Percentiles rank a stretch among this genome's conserved stretches.
Conservation (phyloP, 2,329 filamentous ascomycete genomes). For the Ophiobolus disseminans region DNA sequence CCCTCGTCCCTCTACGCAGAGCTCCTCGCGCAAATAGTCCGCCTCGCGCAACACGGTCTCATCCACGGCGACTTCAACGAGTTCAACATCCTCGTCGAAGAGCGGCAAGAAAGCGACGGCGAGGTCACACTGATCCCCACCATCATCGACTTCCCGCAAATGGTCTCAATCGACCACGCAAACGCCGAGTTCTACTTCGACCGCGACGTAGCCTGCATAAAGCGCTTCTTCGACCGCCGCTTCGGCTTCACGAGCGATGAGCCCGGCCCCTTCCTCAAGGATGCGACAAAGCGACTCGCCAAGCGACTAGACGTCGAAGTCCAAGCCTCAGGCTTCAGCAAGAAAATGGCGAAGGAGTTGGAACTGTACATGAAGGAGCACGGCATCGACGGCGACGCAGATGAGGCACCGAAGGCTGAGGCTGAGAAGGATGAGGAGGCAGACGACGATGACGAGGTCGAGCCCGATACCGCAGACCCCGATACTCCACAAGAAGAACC, state of each 20-base stretch:
- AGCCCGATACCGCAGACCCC: constrained; percentile 5
- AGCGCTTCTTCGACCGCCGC: constrained; percentile 87
- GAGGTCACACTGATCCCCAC: constrained; percentile 72
- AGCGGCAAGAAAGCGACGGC: constrained; percentile 57
- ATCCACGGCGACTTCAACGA: constrained; percentile 99
- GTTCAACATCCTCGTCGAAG: constrained; percentile 96
- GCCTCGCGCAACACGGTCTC: constrained; percentile 81
- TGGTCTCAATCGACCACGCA: constrained; percentile 91
- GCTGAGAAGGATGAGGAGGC: constrained; percentile 28
- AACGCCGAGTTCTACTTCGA: constrained; percentile 99
- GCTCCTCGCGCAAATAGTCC: constrained; percentile 83
- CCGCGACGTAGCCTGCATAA: constrained; percentile 92
- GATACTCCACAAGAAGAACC: constrained; percentile 10
- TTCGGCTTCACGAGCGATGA: constrained; percentile 87
- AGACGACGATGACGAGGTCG: constrained; percentile 13
- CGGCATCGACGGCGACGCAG: constrained; percentile 63
- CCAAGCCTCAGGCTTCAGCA: constrained; percentile 92
- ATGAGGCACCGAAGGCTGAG: constrained; percentile 35
- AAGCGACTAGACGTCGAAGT: constrained; percentile 85
- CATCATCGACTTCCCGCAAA: constrained; percentile 97
- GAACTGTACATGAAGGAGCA: constrained; percentile 85
- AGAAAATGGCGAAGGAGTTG: constrained; percentile 94
- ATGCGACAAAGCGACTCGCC: constrained; percentile 75
- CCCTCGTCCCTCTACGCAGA: constrained; percentile 90
- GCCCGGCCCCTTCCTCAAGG: constrained; percentile 83